Conservation (phyloP, 176 grass and related monocot genomes). For the Bonia amplexicaulis region DNA sequence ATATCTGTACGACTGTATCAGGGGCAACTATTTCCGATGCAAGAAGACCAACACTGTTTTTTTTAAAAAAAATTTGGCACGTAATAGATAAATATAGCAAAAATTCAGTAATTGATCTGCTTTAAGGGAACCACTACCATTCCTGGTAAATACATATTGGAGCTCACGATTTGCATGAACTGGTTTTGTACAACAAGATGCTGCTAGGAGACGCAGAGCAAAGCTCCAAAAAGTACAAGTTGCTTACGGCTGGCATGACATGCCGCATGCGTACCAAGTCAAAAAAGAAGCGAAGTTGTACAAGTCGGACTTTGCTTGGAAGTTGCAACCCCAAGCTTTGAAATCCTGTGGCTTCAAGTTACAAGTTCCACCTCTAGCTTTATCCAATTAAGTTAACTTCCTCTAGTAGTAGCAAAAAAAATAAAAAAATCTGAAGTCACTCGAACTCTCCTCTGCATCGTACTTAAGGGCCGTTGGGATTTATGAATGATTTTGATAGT, state of each 20-base stretch:
- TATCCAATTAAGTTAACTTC: not conserved
- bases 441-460: not conserved
- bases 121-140: not conserved
- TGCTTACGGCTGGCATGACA: conserved; percentile 39
- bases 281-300: conserved; percentile 35
- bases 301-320: conserved; percentile 51
- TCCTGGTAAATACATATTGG: not conserved
- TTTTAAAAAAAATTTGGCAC: not conserved
- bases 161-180: not conserved
- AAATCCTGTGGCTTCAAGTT: conserved; percentile 20
- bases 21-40: not conserved
- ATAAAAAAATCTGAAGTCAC: not conserved
- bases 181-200: not conserved
- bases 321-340: conserved; percentile 21
- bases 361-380: conserved; percentile 12
- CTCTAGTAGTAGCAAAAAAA: not conserved
- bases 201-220: conserved; percentile 4
- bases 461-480: not conserved
- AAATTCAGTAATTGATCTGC: not conserved
- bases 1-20: not conserved
- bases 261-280: conserved; percentile 32
- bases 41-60: not conserved
- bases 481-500: not conserved
- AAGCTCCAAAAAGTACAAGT: conserved; percentile 35
- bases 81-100: not conserved